phyloP scores from a whole-genome alignment of 2,329 filamentous ascomycete species.

The Aspergillus eucalypticola region DNA sequence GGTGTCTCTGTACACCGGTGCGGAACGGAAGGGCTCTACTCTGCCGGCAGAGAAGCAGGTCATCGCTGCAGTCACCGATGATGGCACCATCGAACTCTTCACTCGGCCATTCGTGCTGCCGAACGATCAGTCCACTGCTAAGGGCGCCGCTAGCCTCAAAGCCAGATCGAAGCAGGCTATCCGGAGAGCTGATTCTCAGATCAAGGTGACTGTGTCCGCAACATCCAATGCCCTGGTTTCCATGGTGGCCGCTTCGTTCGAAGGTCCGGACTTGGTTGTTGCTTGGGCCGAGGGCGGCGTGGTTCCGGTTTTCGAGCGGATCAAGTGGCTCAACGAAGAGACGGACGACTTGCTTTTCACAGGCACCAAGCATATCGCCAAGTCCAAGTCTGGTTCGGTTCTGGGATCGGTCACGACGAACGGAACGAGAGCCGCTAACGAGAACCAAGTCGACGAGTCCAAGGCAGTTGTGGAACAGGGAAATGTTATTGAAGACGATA shows the following conservation, averaged over 20 bases:
- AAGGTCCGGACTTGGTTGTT: slow-evolving; percentile 48
- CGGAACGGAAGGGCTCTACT: slow-evolving; percentile 17
- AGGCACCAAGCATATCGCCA: slow-evolving; percentile 48
- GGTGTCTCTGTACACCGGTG: slow-evolving; percentile 38
- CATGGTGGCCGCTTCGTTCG: slow-evolving; percentile 47
- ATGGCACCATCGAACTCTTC: slow-evolving; percentile 54
- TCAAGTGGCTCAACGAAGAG: slow-evolving; percentile 49
- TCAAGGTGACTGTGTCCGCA: slow-evolving; percentile 49
- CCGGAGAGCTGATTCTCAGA: slow-evolving; percentile 45
- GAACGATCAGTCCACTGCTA: slow-evolving; percentile 26
- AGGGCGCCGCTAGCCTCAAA: slow-evolving; percentile 44
- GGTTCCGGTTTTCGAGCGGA: slow-evolving; percentile 52
- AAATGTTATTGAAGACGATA: slow-evolving; percentile 47
- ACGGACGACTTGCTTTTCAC: slow-evolving; percentile 47
- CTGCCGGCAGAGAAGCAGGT: slow-evolving; percentile 40
- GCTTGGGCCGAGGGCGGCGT: slow-evolving; percentile 53
- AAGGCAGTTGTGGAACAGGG: slow-evolving; percentile 55
- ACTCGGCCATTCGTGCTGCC: slow-evolving; percentile 48
- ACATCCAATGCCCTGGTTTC: slow-evolving; percentile 42
- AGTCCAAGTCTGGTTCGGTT: slow-evolving; percentile 44
- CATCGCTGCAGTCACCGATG: slow-evolving; percentile 49
- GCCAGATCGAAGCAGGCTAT: slow-evolving; percentile 48
- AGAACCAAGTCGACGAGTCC: slow-evolving; percentile 59
- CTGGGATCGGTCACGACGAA: slow-evolving; percentile 54
- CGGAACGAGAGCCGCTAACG: slow-evolving; percentile 52